Evolutionary conservation across 805 yeast genomes (phyloP), one percentile per base, ranked within the genome.

Genomic region (Myxozyma vanderwaltii): DNA sequence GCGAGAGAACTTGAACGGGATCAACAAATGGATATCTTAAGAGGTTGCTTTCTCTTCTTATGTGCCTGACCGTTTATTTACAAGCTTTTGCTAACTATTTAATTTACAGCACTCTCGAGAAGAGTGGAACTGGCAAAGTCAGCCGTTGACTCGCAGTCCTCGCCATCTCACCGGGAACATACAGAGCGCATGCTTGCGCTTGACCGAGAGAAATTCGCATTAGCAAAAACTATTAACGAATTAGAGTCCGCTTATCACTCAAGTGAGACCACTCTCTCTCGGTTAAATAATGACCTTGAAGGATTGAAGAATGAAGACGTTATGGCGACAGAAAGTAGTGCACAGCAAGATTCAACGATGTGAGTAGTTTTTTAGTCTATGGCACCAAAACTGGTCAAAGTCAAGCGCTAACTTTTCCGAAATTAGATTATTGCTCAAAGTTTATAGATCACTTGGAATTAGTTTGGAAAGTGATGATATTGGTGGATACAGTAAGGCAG

Each of bases 211-310:
- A 65, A 65, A 38, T 65, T 65, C 31, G 33, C 65, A 6, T 36
- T 65, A 29, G 68, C 68, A 21, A 65, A 65, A 31, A 51, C 58
- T 13, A 60, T 65, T 35, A 65, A 65, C 31, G 68, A 65, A n/a
- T 54, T 66, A 8, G 68, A 65, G 23, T 39, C 60, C 4, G 54
- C 63, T 10, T 54, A 57, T 36, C 63, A 63, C 35, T 41, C 53
- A 3, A 38, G 59, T 40, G 68, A 65, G 48, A 33, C 65, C 2
- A 54, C 64, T 26, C 49, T 65, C 19, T 36, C 62, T 24, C 49
- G 63, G 7, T 26, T 65, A 21, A 53, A 51, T 24, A 61, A 43
- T 10, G 66, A 65, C 29, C 51, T 64, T 7, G 57, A 48, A n/a
- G 26, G 35, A 17, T 56, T 65, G 41, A 44, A 57, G 35, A 38